These are phyloP conservation scores for Rosa persica DNA, from an alignment of 306 rosid species.

Conservation along the genomic window DNA sequence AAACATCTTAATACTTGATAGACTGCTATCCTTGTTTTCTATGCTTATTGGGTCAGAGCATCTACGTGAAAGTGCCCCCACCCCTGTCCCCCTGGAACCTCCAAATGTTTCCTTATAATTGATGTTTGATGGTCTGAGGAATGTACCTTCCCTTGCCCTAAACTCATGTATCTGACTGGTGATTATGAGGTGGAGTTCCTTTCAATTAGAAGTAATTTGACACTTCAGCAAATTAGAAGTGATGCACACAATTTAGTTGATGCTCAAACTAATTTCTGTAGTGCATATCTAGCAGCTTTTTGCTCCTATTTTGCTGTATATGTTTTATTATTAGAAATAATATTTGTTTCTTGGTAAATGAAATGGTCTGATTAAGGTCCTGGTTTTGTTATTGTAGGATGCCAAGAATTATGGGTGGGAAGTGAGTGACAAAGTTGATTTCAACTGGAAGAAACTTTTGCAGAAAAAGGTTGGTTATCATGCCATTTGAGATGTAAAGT, in stretches of 20 bases:
- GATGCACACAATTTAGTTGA: neutral
- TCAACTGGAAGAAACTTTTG: slow-evolving; percentile 92
- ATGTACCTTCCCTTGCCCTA: neutral
- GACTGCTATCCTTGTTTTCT: neutral
- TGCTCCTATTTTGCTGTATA: neutral
- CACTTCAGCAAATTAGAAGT: neutral
- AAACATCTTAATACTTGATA: neutral
- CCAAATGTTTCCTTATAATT: neutral
- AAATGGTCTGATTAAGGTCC: slow-evolving; percentile 9
- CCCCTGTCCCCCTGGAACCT: neutral
- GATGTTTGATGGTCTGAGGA: neutral
- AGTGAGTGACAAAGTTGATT: slow-evolving; percentile 76
- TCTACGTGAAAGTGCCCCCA: neutral
- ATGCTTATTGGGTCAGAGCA: neutral
- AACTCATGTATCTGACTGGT: neutral
- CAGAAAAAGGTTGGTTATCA: slow-evolving; percentile 68
- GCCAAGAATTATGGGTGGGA: slow-evolving; percentile 93
- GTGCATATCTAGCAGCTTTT: neutral
- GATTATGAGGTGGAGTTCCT: neutral
- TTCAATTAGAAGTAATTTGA: neutral
- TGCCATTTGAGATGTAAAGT: neutral
- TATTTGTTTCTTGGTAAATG: neutral
- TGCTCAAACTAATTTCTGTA: neutral
- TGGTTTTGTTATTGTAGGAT: slow-evolving; percentile 56
- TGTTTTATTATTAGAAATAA: neutral